phyloP scores from a whole-genome alignment of 192 early-diverging fungal species.

The Spizellomyces sp. region DNA sequence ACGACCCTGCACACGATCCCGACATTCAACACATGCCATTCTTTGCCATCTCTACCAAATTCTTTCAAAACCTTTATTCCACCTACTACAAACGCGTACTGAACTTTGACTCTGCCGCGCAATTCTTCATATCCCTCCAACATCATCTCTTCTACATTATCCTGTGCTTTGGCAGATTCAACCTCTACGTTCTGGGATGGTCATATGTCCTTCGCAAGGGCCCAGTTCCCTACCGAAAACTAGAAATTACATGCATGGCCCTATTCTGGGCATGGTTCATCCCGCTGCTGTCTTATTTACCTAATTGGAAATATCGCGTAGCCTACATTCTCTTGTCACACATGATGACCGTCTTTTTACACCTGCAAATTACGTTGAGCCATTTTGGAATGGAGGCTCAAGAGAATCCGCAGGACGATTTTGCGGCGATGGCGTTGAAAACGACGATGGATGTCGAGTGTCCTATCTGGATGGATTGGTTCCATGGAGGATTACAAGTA shows the following conservation, averaged over 20 bases:
- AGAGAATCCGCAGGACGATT: slow-evolving; percentile 64
- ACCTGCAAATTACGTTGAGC: slow-evolving; percentile 94
- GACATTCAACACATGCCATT: slow-evolving; percentile 98
- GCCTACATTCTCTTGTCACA: slow-evolving; percentile 79
- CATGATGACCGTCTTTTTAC: slow-evolving; percentile 80
- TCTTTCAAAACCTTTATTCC: slow-evolving; percentile 84
- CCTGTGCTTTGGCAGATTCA: slow-evolving; percentile 90
- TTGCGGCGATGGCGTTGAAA: slow-evolving; percentile 81
- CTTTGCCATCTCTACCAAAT: slow-evolving; percentile 80
- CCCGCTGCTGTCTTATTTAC: slow-evolving; percentile 68
- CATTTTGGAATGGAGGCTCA: slow-evolving; percentile 89
- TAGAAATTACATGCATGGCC: slow-evolving; percentile 75
- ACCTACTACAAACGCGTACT: slow-evolving; percentile 84
- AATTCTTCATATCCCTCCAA: slow-evolving; percentile 78
- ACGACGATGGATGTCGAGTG: slow-evolving; percentile 98
- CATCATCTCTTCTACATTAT: slow-evolving; percentile 86
- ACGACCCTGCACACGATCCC: slow-evolving; percentile 92
- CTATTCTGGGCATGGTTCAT: slow-evolving; percentile 83
- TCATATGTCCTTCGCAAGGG: slow-evolving; percentile 64
- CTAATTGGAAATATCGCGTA: slow-evolving; percentile 62
- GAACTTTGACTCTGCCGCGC: slow-evolving; percentile 76
- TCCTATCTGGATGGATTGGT: slow-evolving; percentile 92
- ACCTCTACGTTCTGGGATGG: slow-evolving; percentile 81
- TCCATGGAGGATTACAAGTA: slow-evolving; percentile 92
- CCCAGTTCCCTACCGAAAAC: slow-evolving; percentile 66